Percentiles rank a stretch among this genome's conserved stretches.
These are phyloP conservation scores for Trichocomaceae sp. DNA, from an alignment of 2,329 filamentous ascomycete genomes.

Conservation along the genomic window DNA sequence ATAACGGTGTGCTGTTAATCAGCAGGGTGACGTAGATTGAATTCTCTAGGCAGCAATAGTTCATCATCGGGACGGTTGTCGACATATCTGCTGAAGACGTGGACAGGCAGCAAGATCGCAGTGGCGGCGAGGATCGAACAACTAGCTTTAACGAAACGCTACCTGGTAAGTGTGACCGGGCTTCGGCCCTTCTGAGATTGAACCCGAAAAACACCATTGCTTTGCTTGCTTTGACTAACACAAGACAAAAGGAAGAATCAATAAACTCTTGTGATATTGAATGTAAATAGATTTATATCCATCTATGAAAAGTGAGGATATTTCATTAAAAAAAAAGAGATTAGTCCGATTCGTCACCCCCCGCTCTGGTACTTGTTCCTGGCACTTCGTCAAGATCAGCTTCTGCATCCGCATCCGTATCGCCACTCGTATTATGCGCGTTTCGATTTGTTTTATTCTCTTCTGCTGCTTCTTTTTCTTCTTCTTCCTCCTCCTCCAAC, in stretches of 20 bases:
- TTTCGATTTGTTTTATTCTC: constrained; percentile 2
- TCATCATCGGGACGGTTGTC: too few relatives aligned
- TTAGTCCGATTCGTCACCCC: constrained; percentile 10
- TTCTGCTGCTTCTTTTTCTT: background rate
- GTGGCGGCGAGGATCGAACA: too few relatives aligned
- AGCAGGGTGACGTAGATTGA: too few relatives aligned
- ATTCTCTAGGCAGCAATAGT: too few relatives aligned
- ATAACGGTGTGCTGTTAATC: too few relatives aligned
- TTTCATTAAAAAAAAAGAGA: background rate
- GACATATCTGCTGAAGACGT: too few relatives aligned
- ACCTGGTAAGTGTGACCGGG: too few relatives aligned
- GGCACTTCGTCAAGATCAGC: constrained; percentile 6
- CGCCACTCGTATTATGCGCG: background rate
- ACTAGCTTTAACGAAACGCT: too few relatives aligned
- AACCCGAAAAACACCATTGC: background rate
- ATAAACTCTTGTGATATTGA: background rate
- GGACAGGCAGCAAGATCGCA: too few relatives aligned
- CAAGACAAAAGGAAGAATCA: background rate
- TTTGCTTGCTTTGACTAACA: background rate
- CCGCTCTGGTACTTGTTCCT: background rate
- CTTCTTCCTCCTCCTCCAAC: constrained; percentile 13
- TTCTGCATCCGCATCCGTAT: constrained; percentile 6
- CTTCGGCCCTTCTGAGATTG: too few relatives aligned
- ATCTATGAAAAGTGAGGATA: background rate
- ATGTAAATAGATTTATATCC: background rate